Evolutionary conservation across 2,329 filamentous ascomycete genomes (phyloP).

Genomic region (Phialophora verrucosa): DNA sequence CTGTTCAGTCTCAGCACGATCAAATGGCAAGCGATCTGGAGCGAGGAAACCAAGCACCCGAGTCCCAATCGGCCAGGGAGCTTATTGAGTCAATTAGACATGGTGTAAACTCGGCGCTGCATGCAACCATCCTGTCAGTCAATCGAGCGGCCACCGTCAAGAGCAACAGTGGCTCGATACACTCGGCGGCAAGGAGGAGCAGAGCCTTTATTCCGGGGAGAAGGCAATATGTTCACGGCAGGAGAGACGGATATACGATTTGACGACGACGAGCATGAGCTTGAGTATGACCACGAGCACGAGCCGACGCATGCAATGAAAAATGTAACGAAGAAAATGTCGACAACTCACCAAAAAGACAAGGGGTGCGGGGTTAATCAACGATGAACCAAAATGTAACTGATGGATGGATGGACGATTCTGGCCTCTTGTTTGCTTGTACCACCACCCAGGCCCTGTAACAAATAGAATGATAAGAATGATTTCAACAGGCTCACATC

Average conservation of each 20-base stretch:
- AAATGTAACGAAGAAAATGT: neutral
- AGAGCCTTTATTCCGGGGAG: neutral
- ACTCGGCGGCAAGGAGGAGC: neutral
- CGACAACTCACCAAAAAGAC: neutral
- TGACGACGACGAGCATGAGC: neutral
- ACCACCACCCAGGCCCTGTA: neutral
- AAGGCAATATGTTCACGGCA: neutral
- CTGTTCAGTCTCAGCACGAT: neutral
- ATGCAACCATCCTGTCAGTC: neutral
- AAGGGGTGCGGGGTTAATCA: neutral
- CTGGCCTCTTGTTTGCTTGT: neutral
- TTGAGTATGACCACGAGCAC: neutral
- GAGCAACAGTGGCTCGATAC: constrained; percentile 1
- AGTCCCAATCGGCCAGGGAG: neutral
- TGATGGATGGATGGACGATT: neutral
- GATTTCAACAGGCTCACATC: neutral
- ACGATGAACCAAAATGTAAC: constrained; percentile 13
- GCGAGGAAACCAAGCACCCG: neutral
- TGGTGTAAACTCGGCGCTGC: neutral
- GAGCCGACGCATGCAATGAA: neutral
- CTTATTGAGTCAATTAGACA: neutral
- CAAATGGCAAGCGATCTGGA: neutral
- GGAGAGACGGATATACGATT: neutral
- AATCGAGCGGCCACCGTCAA: neutral
- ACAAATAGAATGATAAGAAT: neutral